A percentile compares a stretch with the other conserved stretches of the same genome.
phyloP scores from a whole-genome alignment of 75 land plant species.

The Selaginella tamariscina region DNA sequence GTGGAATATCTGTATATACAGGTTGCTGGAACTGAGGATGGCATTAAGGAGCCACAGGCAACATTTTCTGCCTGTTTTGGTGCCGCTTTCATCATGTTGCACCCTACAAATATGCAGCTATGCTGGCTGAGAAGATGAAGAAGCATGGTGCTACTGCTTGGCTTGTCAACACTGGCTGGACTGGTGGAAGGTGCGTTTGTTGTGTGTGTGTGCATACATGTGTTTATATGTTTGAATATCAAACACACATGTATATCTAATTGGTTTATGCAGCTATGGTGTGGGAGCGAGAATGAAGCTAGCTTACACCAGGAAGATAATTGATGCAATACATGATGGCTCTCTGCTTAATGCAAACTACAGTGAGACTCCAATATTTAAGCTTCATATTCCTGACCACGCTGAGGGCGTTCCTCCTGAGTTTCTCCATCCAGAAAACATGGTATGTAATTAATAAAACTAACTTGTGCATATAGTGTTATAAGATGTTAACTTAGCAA shows the following conservation, averaged over 20 bases:
- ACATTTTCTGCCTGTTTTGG: conserved; percentile 33
- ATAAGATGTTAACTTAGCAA: too few species aligned
- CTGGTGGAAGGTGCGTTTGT: conserved; percentile 24
- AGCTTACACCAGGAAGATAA: conserved; percentile 18
- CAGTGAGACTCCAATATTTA: conserved; percentile 17
- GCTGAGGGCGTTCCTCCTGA: conserved; percentile 21
- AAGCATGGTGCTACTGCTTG: conserved; percentile 29
- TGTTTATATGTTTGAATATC: not conserved
- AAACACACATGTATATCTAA: not conserved
- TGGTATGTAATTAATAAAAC: conserved; percentile 8
- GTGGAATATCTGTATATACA: too few species aligned
- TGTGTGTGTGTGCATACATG: conserved; percentile 5
- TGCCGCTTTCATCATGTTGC: conserved; percentile 31
- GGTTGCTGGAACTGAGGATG: conserved; percentile 35
- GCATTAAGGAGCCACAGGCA: conserved; percentile 25
- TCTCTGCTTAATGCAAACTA: conserved; percentile 17
- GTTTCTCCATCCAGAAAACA: conserved; percentile 21
- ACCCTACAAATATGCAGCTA: conserved; percentile 31
- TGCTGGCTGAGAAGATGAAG: conserved; percentile 32
- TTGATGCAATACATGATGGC: conserved; percentile 24
- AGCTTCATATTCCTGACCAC: conserved; percentile 20
- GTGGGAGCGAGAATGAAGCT: conserved; percentile 25
- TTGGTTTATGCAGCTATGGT: conserved; percentile 20
- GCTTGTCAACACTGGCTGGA: conserved; percentile 36
- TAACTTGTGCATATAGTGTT: not conserved